Evolutionary conservation across 371 early-diverging fungal species (phyloP), one percentile per base, ranked within the genome.

Genomic region (Circinella minor): DNA sequence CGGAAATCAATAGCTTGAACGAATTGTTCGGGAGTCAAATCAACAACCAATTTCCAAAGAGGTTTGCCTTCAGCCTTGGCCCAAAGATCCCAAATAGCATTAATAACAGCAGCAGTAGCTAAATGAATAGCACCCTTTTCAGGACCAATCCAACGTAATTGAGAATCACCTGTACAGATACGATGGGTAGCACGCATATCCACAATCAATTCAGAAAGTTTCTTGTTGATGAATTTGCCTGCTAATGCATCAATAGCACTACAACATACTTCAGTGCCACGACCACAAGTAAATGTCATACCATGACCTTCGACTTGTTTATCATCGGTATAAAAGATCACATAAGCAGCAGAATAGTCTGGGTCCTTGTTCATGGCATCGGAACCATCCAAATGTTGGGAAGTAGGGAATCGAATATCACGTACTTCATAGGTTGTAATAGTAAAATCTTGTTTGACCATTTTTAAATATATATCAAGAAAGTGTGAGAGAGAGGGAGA

Each of bases 311-410:
- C 80, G 8, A 81, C 36, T 7, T 67, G 69, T 4, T 72, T 54
- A 10, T 79, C 54, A 36, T 82, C 77, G 10, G 82, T 85, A 47
- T 82, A 81, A 46, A 85, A 82, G 60, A 82, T 78, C 20, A 85
- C 76, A 65, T 85, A 85, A 34, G 85, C 85, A 48, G 85, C 85
- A 55, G 85, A 85, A 46, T 85, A 85, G 66, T 85, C 85, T 61
- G 85, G 85, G 36, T 85, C 83, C 69, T 81, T 82, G 74, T 82
- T 85, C 85, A 85, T 85, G 54, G 85, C 85, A 75, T 85, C 85
- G 10, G 85, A 85, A 38, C 85, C 85, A 71, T 82, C 82, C 43
- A 82, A 70, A 34, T 72, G 69, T 37, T 78, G 77, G 1, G 82
- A 82, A 17, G 85, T 85, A 48, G 85, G 85, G 67, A 85, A 85